phyloP scores from a whole-genome alignment of 2,329 filamentous ascomycete species.

The Phyllosticta paracitricarpa region DNA sequence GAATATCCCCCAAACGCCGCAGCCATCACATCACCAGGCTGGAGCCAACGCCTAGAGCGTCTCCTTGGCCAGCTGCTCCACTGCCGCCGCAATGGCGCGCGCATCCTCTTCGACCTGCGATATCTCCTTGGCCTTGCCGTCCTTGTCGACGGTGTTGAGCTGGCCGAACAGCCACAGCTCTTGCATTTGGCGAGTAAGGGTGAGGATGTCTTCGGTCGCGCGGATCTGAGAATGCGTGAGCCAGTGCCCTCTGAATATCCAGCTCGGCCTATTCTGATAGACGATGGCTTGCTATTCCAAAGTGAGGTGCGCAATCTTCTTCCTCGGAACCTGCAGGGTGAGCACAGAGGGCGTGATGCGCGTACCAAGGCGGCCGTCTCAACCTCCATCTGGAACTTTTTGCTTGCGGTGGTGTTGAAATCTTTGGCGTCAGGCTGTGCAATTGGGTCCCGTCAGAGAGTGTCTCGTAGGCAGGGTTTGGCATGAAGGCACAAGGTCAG shows the following conservation, averaged over 20 bases:
- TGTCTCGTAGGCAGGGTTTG: not conserved
- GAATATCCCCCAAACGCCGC: not conserved
- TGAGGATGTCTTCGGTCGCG: slow-evolving; percentile 51
- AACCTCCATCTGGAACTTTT: slow-evolving; percentile 48
- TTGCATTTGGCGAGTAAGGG: slow-evolving; percentile 52
- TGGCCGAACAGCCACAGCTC: slow-evolving; percentile 59
- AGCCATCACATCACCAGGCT: not conserved
- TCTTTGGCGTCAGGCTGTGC: slow-evolving; percentile 40
- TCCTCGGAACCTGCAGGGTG: slow-evolving; percentile 48
- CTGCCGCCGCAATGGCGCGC: slow-evolving; percentile 34
- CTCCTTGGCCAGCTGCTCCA: slow-evolving; percentile 21
- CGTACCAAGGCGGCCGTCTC: slow-evolving; percentile 51
- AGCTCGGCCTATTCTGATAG: slow-evolving; percentile 36
- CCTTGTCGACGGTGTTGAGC: slow-evolving; percentile 43
- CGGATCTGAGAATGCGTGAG: slow-evolving; percentile 36
- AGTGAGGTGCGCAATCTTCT: slow-evolving; percentile 37
- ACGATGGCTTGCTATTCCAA: slow-evolving; percentile 48
- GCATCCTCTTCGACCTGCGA: slow-evolving; percentile 38
- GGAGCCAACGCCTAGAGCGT: not conserved
- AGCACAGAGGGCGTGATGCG: not conserved
- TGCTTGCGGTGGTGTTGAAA: slow-evolving; percentile 46
- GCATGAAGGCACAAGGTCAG: no score
- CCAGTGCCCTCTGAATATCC: not conserved
- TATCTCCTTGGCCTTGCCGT: slow-evolving; percentile 3
- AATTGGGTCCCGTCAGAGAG: not conserved